A percentile compares a stretch with the other conserved stretches of the same genome.
Conservation (phyloP, 2,329 filamentous ascomycete genomes). For the Ceratocystis papillata region DNA sequence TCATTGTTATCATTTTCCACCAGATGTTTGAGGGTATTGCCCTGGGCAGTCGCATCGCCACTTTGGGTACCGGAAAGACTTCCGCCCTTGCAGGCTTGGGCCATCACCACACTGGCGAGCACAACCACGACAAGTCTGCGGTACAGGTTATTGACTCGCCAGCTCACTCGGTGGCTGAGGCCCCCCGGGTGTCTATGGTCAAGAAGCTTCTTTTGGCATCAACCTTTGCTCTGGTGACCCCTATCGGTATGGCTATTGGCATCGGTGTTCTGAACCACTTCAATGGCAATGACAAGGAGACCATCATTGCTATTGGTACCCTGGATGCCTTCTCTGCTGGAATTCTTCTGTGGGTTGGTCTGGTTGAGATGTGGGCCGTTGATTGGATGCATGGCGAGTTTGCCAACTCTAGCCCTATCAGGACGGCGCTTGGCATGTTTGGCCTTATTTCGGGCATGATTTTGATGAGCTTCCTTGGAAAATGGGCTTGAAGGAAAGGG, state of each 20-base stretch:
- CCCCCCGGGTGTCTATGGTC: slow-evolving; percentile 31
- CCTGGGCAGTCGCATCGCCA: slow-evolving; percentile 59
- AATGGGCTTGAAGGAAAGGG: slow-evolving; percentile 50
- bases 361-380: slow-evolving; percentile 68
- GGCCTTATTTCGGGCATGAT: slow-evolving; percentile 52
- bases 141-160: neutral
- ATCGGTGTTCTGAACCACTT: slow-evolving; percentile 59
- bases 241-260: slow-evolving; percentile 70
- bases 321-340: slow-evolving; percentile 64
- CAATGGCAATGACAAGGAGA: slow-evolving; percentile 60
- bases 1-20: slow-evolving; percentile 62
- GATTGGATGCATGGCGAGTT: slow-evolving; percentile 60
- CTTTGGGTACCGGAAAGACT: slow-evolving; percentile 35
- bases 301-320: slow-evolving; percentile 60
- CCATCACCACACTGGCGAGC: slow-evolving; percentile 25
- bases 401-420: slow-evolving; percentile 39
- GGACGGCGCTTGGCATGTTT: slow-evolving; percentile 41
- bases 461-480: slow-evolving; percentile 62
- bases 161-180: slow-evolving; percentile 20
- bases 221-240: slow-evolving; percentile 60
- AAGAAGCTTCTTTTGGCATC: slow-evolving; percentile 52
- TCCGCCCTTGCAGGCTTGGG: slow-evolving; percentile 26
- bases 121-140: slow-evolving; percentile 11
- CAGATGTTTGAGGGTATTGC: slow-evolving; percentile 70
- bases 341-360: slow-evolving; percentile 66